Evolutionary conservation across 345 rosid genomes (phyloP), one percentile per base, ranked within the genome.

Genomic region (Fremontodendron californicum): DNA sequence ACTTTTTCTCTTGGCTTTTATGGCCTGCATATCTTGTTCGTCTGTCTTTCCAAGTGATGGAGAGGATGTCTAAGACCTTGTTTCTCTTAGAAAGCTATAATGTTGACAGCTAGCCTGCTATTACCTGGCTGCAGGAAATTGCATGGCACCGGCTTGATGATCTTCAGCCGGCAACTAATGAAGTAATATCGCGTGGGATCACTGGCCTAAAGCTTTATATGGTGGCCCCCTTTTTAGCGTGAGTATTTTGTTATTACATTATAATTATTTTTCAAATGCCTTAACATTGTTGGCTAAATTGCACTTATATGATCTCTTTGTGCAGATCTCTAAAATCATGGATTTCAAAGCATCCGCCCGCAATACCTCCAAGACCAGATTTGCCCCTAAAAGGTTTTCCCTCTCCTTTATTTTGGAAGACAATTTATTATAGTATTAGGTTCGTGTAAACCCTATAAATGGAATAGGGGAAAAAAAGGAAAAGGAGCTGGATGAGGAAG

Each of bases 191-290:
- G 77, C 99, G 89, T 70, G 88, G 97, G 75, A 79, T 84, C 80
- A 85, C 93, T 71, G 98, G 97, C 80, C 89, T 92, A 60, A 96
- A 93, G 90, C 89, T 96, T 75, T 96, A 96, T 78, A 96, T 96
- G 99, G 97, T 93, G 78, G 87, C 99, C 39, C 99, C 97, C 23
- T 96, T 96, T 82, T 87, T 96, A 80, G 79, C 46, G 99, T 96
- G 81, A 87, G 98, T 89, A 61, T 67, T 76, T 49, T 55, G 45
- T 48, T 23, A 15, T 16, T 27, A 27, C 13, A 6, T 33, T 45
- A 9, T 65, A 16, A 42, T 60, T 16, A 19, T 27, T 33, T 33
- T 55, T 29, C 45, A 39, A 8, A 27, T 23, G 29, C 12, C 13
- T 13, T 55, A 54, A 55, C 63, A 31, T 71, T 35, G 37, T 51